These are phyloP conservation scores for Kwoniella newhampshirensis DNA, from an alignment of 768 basidiomycete genomes.

Conservation along the genomic window DNA sequence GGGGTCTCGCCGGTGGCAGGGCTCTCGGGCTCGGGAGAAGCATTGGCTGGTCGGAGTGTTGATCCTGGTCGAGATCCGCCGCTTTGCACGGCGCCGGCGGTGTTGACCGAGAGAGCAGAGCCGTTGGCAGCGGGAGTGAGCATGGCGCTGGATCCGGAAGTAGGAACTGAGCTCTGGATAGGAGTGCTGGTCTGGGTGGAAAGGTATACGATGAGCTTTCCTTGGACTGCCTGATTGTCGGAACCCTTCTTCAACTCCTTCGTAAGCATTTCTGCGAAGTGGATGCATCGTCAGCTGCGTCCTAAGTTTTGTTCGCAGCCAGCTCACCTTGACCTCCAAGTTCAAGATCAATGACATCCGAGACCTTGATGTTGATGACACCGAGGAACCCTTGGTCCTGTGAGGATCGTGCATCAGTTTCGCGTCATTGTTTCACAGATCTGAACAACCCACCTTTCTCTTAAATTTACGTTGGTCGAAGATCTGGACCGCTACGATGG, in stretches of 20 bases:
- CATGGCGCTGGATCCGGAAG: slow-evolving; percentile 47
- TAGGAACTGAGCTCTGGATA: slow-evolving; percentile 73
- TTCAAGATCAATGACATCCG: slow-evolving; percentile 86
- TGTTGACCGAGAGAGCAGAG: slow-evolving; percentile 52
- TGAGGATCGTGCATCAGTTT: not conserved
- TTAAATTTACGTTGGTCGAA: slow-evolving; percentile 99
- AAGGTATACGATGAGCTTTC: slow-evolving; percentile 93
- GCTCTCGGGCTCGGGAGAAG: slow-evolving; percentile 34
- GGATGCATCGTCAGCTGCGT: not conserved
- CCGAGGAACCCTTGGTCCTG: slow-evolving; percentile 94
- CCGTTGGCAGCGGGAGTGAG: slow-evolving; percentile 36
- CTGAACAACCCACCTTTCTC: slow-evolving; percentile 59
- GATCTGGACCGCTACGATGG: slow-evolving; percentile 94
- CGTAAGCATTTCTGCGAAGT: slow-evolving; percentile 81
- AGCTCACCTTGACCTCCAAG: slow-evolving; percentile 84
- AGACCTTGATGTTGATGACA: slow-evolving; percentile 90
- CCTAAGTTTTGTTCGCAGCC: slow-evolving; percentile 1
- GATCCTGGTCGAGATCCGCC: slow-evolving; percentile 31
- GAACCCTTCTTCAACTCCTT: slow-evolving; percentile 98
- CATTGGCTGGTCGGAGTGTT: slow-evolving; percentile 34
- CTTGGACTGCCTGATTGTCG: slow-evolving; percentile 95
- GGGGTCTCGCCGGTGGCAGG: slow-evolving; percentile 29
- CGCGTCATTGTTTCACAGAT: not conserved
- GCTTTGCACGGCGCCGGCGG: slow-evolving; percentile 49
- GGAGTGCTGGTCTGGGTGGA: slow-evolving; percentile 86